phyloP scores from a whole-genome alignment of 345 rosid species.

The Corchorus capsularis region DNA sequence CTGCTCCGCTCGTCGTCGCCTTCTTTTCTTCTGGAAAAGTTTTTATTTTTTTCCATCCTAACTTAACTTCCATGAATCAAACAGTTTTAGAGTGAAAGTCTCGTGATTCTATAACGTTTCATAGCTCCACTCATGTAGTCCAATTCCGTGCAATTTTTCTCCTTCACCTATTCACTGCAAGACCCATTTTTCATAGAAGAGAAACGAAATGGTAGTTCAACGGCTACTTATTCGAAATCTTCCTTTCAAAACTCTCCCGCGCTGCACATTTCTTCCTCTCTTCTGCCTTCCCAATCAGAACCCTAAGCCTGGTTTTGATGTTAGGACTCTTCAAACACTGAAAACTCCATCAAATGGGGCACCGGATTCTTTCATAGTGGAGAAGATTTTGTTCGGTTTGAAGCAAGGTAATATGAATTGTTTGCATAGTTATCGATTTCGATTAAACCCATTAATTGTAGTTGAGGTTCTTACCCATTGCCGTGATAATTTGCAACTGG shows the following conservation, averaged over 20 bases:
- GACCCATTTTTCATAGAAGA: too few relatives aligned
- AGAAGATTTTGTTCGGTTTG: constrained; percentile 54
- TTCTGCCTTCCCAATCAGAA: not conserved
- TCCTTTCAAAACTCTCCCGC: not conserved
- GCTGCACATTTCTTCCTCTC: not conserved
- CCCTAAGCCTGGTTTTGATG: not conserved
- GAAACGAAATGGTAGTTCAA: constrained; percentile 20
- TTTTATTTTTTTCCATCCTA: too few relatives aligned
- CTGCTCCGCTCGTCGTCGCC: too few relatives aligned
- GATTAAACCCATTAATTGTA: constrained; percentile 47
- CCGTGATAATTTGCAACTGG: constrained; percentile 49
- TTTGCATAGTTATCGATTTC: constrained; percentile 37
- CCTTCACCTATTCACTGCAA: too few relatives aligned
- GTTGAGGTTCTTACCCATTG: constrained; percentile 60
- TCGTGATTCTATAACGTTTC: too few relatives aligned
- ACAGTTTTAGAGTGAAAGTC: too few relatives aligned
- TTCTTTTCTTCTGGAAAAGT: too few relatives aligned
- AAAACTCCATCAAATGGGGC: constrained; percentile 9
- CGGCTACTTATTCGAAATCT: not conserved
- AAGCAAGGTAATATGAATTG: constrained; percentile 48
- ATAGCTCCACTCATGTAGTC: too few relatives aligned
- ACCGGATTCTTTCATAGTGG: constrained; percentile 53
- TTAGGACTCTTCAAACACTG: not conserved
- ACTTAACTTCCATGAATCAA: too few relatives aligned
- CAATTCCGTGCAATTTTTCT: too few relatives aligned